Percentiles rank a stretch among this genome's conserved stretches.
phyloP scores from a whole-genome alignment of 148 eudicot genomes.

The Mesembryanthemum crystallinum region DNA sequence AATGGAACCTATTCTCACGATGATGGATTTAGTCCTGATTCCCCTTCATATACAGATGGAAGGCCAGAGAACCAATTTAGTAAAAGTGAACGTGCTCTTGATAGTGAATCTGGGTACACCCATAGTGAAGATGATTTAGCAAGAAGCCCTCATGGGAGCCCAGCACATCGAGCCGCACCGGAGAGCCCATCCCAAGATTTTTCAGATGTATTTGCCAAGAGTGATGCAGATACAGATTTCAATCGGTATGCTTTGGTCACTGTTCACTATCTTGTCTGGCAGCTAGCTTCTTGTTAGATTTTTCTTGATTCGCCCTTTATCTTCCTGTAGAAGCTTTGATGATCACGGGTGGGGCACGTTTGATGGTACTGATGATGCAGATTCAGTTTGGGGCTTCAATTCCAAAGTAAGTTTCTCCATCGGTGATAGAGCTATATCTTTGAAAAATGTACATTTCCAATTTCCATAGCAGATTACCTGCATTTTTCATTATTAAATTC shows the following conservation, averaged over 20 bases:
- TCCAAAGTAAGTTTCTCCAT: conserved; percentile 48
- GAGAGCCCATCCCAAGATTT: conserved; percentile 60
- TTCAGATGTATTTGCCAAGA: conserved; percentile 62
- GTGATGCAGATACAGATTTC: conserved; percentile 71
- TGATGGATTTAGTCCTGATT: conserved; percentile 55
- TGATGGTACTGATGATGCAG: conserved; percentile 80
- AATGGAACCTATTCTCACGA: conserved; percentile 49
- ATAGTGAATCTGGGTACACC: conserved; percentile 57
- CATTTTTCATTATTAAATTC: conserved; percentile 1
- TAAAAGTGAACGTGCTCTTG: conserved; percentile 41
- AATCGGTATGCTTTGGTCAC: conserved; percentile 46
- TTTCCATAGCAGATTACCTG: background rate
- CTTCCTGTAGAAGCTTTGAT: conserved; percentile 62
- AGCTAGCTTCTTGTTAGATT: background rate
- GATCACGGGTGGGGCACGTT: conserved; percentile 83
- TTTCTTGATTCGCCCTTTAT: conserved; percentile 6
- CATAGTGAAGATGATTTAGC: conserved; percentile 82
- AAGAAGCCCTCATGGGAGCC: conserved; percentile 79
- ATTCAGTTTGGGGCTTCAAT: conserved; percentile 92
- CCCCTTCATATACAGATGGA: conserved; percentile 45
- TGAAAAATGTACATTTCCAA: background rate
- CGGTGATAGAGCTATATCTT: background rate
- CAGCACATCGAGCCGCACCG: conserved; percentile 42
- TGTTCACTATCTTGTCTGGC: conserved; percentile 7
- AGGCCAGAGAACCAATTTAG: conserved; percentile 51